phyloP scores from a whole-genome alignment of 2,329 filamentous ascomycete species.

The Biscogniauxia mediterranea region DNA sequence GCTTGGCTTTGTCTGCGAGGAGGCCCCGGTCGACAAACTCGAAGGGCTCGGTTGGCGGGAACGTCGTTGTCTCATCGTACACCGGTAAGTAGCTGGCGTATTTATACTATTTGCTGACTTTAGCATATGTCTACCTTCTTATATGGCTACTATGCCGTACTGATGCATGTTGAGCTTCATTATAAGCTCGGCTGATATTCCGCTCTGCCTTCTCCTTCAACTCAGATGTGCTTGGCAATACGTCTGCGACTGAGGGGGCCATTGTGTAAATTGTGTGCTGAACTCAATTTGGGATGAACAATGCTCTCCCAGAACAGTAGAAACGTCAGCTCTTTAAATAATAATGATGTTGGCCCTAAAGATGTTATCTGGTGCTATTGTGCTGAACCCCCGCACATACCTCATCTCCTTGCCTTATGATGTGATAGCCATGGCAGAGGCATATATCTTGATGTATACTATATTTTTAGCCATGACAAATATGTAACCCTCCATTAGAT shows the following conservation, averaged over 20 bases:
- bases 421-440: slow-evolving; percentile 6
- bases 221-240: slow-evolving; percentile 20
- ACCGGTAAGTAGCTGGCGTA: slow-evolving; percentile 36
- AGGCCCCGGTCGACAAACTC: slow-evolving; percentile 40
- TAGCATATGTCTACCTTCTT: too few species aligned
- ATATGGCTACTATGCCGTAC: slow-evolving; percentile 14
- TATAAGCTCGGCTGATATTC: slow-evolving; percentile 26
- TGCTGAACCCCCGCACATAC: slow-evolving; percentile 13
- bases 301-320: background rate
- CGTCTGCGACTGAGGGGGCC: slow-evolving; percentile 27
- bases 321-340: background rate
- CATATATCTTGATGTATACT: too few species aligned
- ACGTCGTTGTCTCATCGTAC: slow-evolving; percentile 36
- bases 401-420: slow-evolving; percentile 16
- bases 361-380: too few species aligned
- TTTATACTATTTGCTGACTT: slow-evolving; percentile 28
- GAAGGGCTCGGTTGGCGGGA: slow-evolving; percentile 39
- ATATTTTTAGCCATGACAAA: too few species aligned
- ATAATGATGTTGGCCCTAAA: background rate
- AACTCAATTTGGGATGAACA: background rate
- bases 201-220: slow-evolving; percentile 20
- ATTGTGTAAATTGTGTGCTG: slow-evolving; percentile 11
- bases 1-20: slow-evolving; percentile 41
- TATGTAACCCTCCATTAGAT: too few species aligned
- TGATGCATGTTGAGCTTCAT: slow-evolving; percentile 20